Evolutionary conservation across 106 monocot genomes (phyloP), one percentile per base, ranked within the genome.

Genomic region (Acorus gramineus): DNA sequence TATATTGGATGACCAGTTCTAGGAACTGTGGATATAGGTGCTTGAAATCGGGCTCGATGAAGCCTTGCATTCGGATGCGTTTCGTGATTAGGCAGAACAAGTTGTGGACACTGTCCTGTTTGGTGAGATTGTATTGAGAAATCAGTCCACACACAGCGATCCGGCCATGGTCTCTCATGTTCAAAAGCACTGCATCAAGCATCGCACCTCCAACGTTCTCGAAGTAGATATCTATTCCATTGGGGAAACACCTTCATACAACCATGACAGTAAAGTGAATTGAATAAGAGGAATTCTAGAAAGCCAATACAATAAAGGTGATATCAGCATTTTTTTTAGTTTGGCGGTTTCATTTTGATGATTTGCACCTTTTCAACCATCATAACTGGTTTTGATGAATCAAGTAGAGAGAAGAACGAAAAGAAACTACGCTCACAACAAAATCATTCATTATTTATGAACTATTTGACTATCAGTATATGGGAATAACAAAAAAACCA

Each of bases 171-270:
- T 44, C 13, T 13, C 66, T 77, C 82, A 82, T 82, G 71, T 82
- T 82, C 44, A 69, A 4, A 14, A 82, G 70, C 5, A 77, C 82
- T 6, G 82, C 82, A 46, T 82, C 82, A 8, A 82, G 77, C 82
- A 82, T 82, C 42, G 8, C 28, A 6, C 82, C 82, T 2, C 77
- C 82, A 11, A 82, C 82, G 50, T 82, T 82, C 28, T 82, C 82
- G n/a, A 82, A 82, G 74, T 77, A 82, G 55, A 82, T 78, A 63
- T 82, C 74, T 42, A 82, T 78, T 45, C 82, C 82, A 10, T 74
- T 57, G 0, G 82, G 77, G 58, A 73, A 82, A 47, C 58, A 67
- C 69, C 73, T 69, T 43, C 28, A 28, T 28, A 8, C n/a, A 63
- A 49, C 44, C 6, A 11, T 63, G 50, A 46, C n/a, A 63, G 2